phyloP scores from a whole-genome alignment of 192 early-diverging fungal genomes.

The Coemansia sp. region DNA sequence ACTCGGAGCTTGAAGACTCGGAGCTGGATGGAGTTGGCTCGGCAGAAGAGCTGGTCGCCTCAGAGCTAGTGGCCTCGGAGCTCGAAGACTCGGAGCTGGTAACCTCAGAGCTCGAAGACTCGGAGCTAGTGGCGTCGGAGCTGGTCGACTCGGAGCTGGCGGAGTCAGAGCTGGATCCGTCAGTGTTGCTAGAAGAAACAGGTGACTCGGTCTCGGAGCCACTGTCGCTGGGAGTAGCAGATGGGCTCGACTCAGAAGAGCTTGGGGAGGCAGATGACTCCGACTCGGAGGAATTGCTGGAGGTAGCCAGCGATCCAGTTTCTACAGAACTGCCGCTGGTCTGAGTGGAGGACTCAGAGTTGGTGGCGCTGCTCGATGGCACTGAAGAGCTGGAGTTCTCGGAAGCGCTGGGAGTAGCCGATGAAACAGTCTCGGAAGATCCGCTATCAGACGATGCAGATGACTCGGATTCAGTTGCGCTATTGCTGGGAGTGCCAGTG shows the following conservation, averaged over 20 bases:
- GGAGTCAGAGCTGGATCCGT: neutral
- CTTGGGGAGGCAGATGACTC: neutral
- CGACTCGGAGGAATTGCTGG: neutral
- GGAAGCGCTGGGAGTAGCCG: neutral
- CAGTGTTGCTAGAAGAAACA: neutral
- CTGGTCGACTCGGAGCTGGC: neutral
- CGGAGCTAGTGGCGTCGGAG: neutral
- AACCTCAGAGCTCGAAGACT: neutral
- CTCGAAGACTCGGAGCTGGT: too few species aligned
- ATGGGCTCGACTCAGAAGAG: neutral
- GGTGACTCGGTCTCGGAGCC: neutral
- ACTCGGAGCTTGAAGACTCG: neutral
- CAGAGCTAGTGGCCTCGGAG: neutral
- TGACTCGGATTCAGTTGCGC: neutral
- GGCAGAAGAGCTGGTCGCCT: neutral
- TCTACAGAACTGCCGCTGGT: neutral
- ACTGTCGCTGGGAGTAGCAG: neutral
- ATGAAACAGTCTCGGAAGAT: neutral
- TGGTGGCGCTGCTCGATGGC: neutral
- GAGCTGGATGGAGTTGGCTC: neutral
- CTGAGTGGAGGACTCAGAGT: neutral
- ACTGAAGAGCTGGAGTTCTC: neutral
- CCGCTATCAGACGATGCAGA: neutral
- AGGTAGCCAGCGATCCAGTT: neutral
- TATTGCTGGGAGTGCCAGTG: neutral